phyloP scores from a whole-genome alignment of 2,329 filamentous ascomycete species.

The Berkeleyomyces rouxiae region DNA sequence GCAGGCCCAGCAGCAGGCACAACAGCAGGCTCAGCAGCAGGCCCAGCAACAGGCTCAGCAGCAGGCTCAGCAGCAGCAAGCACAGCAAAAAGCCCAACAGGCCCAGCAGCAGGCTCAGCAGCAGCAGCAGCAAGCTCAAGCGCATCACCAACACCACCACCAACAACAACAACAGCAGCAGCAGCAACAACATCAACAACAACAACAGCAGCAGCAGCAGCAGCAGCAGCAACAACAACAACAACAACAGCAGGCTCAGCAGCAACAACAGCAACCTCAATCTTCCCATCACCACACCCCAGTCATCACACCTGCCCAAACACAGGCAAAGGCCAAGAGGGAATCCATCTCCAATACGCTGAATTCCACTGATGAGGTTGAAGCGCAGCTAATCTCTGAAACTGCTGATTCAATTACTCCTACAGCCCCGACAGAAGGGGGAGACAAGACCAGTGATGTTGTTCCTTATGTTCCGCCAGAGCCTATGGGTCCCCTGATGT shows the following conservation, averaged over 20 bases:
- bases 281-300: conserved; percentile 11
- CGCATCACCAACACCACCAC: conserved; percentile 16
- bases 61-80: background rate
- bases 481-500: conserved; percentile 44
- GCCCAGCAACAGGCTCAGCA: background rate
- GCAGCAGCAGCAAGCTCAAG: conserved; percentile 16
- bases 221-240: conserved; percentile 19
- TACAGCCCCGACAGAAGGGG: conserved; percentile 29
- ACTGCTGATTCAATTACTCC: conserved; percentile 31
- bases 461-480: conserved; percentile 36
- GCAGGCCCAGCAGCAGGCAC: background rate
- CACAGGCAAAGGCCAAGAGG: conserved; percentile 22
- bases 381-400: conserved; percentile 8
- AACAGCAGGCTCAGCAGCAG: background rate
- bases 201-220: conserved; percentile 19
- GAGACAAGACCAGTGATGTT: conserved; percentile 28
- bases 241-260: conserved; percentile 14
- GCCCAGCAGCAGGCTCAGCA: conserved; percentile 18
- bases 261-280: conserved; percentile 14
- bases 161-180: conserved; percentile 9
- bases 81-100: conserved; percentile 16
- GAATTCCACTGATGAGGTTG: conserved; percentile 9
- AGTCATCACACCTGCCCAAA: conserved; percentile 12
- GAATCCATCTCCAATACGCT: conserved; percentile 16
- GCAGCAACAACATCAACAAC: conserved; percentile 13